Conservation (phyloP, 768 basidiomycete species). For the Serendipita sp. region DNA sequence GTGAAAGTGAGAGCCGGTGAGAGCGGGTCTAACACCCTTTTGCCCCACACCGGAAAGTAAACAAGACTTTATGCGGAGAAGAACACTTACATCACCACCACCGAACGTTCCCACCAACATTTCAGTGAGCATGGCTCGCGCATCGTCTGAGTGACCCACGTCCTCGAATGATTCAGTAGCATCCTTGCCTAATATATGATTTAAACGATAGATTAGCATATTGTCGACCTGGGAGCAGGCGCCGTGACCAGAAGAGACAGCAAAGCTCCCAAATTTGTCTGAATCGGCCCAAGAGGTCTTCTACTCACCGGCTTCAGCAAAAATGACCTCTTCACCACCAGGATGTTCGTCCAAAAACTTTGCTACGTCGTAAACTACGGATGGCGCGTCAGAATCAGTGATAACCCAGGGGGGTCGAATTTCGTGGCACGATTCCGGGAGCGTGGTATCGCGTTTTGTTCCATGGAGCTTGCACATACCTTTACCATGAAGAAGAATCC, state of each 20-base stretch:
- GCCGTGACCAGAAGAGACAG: not conserved
- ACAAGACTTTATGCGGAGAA: not conserved
- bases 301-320: slow-evolving; percentile 75
- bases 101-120: slow-evolving; percentile 77
- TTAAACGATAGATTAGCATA: not conserved
- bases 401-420: slow-evolving; percentile 9
- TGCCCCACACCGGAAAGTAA: not conserved
- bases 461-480: slow-evolving; percentile 29
- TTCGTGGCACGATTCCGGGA: slow-evolving; percentile 7
- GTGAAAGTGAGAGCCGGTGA: not conserved
- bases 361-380: slow-evolving; percentile 77
- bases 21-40: not conserved
- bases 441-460: not conserved
- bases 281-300: not conserved
- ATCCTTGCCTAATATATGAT: slow-evolving; percentile 51
- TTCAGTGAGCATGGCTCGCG: slow-evolving; percentile 62
- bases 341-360: slow-evolving; percentile 98
- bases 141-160: slow-evolving; percentile 98
- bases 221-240: not conserved
- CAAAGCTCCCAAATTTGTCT: not conserved
- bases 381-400: slow-evolving; percentile 9
- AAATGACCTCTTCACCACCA: slow-evolving; percentile 93
- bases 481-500: slow-evolving; percentile 71
- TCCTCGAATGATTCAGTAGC: slow-evolving; percentile 98
- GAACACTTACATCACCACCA: slow-evolving; percentile 38